Conservation (phyloP, 345 rosid species). For the Pistacia atlantica region DNA sequence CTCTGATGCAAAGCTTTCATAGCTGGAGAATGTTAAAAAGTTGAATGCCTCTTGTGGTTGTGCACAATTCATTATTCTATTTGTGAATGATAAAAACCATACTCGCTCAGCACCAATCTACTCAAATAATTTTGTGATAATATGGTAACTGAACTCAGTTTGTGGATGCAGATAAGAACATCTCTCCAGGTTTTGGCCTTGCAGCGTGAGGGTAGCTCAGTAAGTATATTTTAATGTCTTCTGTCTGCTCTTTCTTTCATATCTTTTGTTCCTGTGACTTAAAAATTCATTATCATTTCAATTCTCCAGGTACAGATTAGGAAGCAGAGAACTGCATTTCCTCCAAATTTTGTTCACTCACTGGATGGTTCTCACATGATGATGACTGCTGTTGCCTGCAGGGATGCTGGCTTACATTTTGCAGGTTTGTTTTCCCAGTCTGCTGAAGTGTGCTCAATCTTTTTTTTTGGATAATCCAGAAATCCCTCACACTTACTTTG, state of each 20-base stretch:
- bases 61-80: background rate
- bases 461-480: background rate
- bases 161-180: conserved; percentile 74
- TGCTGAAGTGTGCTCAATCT: conserved; percentile 3
- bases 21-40: background rate
- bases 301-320: conserved; percentile 66
- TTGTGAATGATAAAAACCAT: background rate
- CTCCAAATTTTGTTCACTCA: conserved; percentile 97
- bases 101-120: background rate
- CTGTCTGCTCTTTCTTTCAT: conserved; percentile 1
- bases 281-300: background rate
- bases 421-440: conserved; percentile 59
- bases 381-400: conserved; percentile 98
- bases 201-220: conserved; percentile 82
- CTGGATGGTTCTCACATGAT: conserved; percentile 99
- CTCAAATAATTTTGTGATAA: conserved; percentile 2
- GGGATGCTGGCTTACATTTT: conserved; percentile 83
- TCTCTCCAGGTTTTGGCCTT: conserved; percentile 91
- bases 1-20: background rate
- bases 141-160: conserved; percentile 22
- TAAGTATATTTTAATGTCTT: conserved; percentile 38
- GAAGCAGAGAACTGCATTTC: conserved; percentile 96
- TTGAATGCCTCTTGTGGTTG: background rate
- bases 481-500: too few relatives aligned
- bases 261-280: background rate